Base-by-base conservation (phyloP, 345 rosid species). In the Theobroma cacao region DNA sequence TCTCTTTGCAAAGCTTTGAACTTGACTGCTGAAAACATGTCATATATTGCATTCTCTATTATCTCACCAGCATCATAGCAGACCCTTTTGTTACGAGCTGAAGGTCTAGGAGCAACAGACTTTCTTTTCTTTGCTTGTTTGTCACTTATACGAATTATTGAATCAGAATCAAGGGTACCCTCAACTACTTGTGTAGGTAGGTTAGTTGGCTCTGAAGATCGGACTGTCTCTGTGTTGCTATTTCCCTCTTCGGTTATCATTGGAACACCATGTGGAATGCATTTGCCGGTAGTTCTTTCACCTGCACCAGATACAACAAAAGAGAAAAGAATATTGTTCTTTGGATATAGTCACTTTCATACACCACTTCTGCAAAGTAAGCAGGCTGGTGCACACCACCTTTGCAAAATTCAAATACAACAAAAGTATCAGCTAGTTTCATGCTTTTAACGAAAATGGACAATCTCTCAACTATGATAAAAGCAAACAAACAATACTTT, bases 131-230 rank as follows among this genome's bases (percentile, higher is more conserved):
- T 76, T n/a, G 77, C 60, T 63, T 62, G 70, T 13, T 41, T 80
- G 48, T 80, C 81, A 2, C 71, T 67, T 38, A 68, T 47, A 1
- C 85, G 75, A 22, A 82, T 36, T 53, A 78, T 80, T 34, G 88
- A 85, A 80, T 82, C 84, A 11, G 86, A 85, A 82, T 85, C 88
- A 33, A 80, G 73, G 33, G 82, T 69, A 13, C 79, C 82, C 7
- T 85, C 86, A 13, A 75, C 81, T 11, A 74, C 45, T 13, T 82
- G 86, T 33, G 81, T n/a, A 28, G 81, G 86, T 5, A 76, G 40
- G 45, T 80, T 68, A 13, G 80, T 68, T 1, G 84, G 86, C 4
- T 85, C 84, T 0, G 77, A 80, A 22, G 84, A 85, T 80, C 77
- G 71, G 34, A 78, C 81, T 0, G 86, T 80, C 63, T 85, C 88